Evolutionary conservation across 768 basidiomycete genomes (phyloP).

Genomic region (Psilocybe subaeruginosa): DNA sequence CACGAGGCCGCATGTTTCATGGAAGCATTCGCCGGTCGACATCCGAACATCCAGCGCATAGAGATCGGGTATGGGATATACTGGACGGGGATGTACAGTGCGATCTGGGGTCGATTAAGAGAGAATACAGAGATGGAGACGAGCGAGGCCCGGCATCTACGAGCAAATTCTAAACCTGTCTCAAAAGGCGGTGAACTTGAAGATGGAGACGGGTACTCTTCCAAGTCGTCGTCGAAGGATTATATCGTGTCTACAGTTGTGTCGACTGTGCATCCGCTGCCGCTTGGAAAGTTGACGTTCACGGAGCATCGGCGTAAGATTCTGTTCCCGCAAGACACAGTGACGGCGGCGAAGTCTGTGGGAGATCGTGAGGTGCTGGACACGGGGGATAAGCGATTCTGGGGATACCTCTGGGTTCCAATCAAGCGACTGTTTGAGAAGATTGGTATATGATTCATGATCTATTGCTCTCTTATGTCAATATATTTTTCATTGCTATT

Average conservation of each 20-base stretch:
- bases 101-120: conserved; percentile 27
- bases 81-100: conserved; percentile 33
- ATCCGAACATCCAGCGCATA: conserved; percentile 22
- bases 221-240: conserved; percentile 23
- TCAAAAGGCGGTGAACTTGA: not conserved
- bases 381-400: conserved; percentile 4
- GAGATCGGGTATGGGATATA: conserved; percentile 33
- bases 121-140: conserved; percentile 13
- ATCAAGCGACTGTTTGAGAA: conserved; percentile 6
- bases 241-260: conserved; percentile 25
- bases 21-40: conserved; percentile 23
- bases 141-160: not conserved
- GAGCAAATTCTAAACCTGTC: conserved; percentile 6
- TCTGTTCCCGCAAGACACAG: conserved; percentile 22
- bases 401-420: conserved; percentile 3
- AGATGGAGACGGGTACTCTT: conserved; percentile 16
- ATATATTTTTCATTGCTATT: not conserved
- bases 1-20: conserved; percentile 24
- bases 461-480: not conserved
- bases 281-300: conserved; percentile 29
- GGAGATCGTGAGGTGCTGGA: not conserved
- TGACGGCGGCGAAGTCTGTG: not conserved
- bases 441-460: not conserved
- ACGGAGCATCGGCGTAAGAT: conserved; percentile 33
- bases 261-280: conserved; percentile 23